Conservation (phyloP, 176 grass and related monocot genomes). For the Musa troglodytarum region DNA sequence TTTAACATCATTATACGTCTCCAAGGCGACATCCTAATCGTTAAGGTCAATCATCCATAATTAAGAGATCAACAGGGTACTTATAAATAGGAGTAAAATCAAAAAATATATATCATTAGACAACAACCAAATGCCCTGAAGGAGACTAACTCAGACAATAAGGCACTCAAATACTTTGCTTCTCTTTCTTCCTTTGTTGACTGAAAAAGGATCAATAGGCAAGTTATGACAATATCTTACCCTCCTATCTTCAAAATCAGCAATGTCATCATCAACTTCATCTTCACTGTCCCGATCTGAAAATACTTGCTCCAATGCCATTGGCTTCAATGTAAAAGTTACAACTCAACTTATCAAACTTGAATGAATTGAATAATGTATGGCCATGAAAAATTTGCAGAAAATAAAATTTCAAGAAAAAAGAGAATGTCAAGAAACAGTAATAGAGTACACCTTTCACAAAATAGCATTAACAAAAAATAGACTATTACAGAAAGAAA, state of each 20-base stretch:
- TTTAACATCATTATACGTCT: too few species aligned
- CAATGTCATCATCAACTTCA: conserved; percentile 80
- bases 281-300: conserved; percentile 83
- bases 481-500: too few species aligned
- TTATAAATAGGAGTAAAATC: too few species aligned
- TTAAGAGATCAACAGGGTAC: too few species aligned
- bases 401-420: conserved; percentile 10
- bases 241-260: conserved; percentile 74
- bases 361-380: neutral
- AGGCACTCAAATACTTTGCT: neutral
- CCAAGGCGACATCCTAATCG: too few species aligned
- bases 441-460: too few species aligned
- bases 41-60: too few species aligned
- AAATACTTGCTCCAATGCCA: conserved; percentile 61
- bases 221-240: conserved; percentile 42
- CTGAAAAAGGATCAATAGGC: too few species aligned
- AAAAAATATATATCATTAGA: too few species aligned
- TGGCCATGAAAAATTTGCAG: conserved; percentile 1
- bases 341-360: conserved; percentile 8
- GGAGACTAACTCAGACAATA: neutral
- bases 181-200: neutral
- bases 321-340: conserved; percentile 42
- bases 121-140: neutral
- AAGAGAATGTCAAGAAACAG: neutral
- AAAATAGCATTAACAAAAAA: too few species aligned